Evolutionary conservation across 148 eudicot species (phyloP), one percentile per base, ranked within the genome.

Genomic region (Oxyria digyna): DNA sequence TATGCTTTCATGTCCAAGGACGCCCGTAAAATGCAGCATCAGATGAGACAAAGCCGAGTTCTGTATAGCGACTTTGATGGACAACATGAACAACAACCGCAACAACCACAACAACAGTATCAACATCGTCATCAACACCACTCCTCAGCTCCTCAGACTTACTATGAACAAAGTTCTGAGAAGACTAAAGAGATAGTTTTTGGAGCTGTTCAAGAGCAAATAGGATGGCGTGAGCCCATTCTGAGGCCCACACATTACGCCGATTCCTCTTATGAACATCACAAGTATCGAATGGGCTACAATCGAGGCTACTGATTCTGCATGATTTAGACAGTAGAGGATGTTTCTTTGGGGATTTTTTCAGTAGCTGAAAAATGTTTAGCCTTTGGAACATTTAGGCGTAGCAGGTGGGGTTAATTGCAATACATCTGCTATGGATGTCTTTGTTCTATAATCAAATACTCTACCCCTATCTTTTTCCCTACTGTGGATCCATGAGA

Each of bases 1-100:
- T 94, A 94, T 21, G 81, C 96, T 1, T 93, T 94, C 84, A 88
- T 94, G 99, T 78, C 97, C 32, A 81, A 87, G 43, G 97, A 94
- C 72, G 83, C 86, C 2, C 89, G 88, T 46, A 88, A 87, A 59
- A 80, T 94, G 89, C 97, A 86, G 73, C 84, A 81, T 18, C 89
- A 87, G 73, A 78, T 89, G 42, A 73, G 81, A 69, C 89, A 86
- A 75, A 88, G 96, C 82, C 87, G 82, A 0, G 82, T 70, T 18
- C 84, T 90, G n/a, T n/a, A n/a, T n/a, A n/a, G n/a, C n/a, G n/a
- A n/a, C n/a, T n/a, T n/a, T n/a, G n/a, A n/a, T n/a, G n/a, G n/a
- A n/a, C n/a, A n/a, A n/a, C n/a, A n/a, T n/a, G n/a, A n/a, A n/a
- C n/a, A n/a, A n/a, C n/a, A n/a, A n/a, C 71, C 85, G 85, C 63